phyloP scores from a whole-genome alignment of 495 filamentous ascomycete species.

The Staphylotrichum longicolle region DNA sequence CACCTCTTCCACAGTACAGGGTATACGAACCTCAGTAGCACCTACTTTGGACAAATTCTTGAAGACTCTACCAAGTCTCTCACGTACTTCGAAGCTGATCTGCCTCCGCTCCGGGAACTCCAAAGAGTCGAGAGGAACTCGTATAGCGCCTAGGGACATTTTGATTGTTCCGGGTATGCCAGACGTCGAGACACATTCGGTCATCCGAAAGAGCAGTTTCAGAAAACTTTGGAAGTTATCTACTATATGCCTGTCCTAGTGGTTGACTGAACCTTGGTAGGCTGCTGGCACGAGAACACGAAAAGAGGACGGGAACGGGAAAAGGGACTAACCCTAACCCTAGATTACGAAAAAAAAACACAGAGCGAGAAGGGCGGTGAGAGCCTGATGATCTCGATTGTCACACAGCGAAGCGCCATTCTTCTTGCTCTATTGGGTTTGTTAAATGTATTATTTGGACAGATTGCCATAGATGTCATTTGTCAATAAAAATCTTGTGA shows the following conservation, averaged over 20 bases:
- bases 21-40: constrained; percentile 15
- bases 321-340: constrained; percentile 20
- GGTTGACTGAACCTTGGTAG: constrained; percentile 13
- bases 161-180: constrained; percentile 11
- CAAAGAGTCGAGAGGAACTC: constrained; percentile 21
- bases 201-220: constrained; percentile 9
- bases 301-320: constrained; percentile 17
- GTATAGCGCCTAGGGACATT: constrained; percentile 19
- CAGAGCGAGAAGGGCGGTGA: neutral
- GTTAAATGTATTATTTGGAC: constrained; percentile 13
- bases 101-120: constrained; percentile 20
- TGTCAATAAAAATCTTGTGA: no score
- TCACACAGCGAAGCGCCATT: no score
- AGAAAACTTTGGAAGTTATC: constrained; percentile 11
- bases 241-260: constrained; percentile 14
- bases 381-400: no score
- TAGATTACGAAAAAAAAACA: constrained; percentile 8
- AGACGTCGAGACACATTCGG: constrained; percentile 1
- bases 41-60: constrained; percentile 16
- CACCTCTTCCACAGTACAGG: constrained; percentile 18
- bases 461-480: neutral
- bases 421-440: constrained; percentile 9
- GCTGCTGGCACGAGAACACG: constrained; percentile 16
- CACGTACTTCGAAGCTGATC: constrained; percentile 20
- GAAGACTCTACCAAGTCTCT: constrained; percentile 17